These are phyloP conservation scores for Metarhizium brunneum DNA, from an alignment of 2,329 filamentous ascomycete genomes.

Conservation along the genomic window DNA sequence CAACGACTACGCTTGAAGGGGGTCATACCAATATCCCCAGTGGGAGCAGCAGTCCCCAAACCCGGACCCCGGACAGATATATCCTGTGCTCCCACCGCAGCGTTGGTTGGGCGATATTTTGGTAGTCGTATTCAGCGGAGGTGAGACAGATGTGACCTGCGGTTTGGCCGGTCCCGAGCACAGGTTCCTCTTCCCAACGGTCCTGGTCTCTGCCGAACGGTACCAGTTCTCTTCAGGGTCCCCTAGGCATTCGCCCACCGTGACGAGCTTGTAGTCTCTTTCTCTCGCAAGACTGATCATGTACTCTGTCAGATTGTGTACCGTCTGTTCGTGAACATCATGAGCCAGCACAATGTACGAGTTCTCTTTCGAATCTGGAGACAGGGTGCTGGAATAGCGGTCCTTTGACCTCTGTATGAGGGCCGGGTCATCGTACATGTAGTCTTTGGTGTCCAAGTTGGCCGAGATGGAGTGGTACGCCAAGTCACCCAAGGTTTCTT, in stretches of 20 bases:
- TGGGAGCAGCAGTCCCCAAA: constrained; percentile 31
- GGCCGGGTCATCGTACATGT: constrained; percentile 38
- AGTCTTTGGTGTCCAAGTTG: constrained; percentile 53
- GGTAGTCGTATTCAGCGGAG: constrained; percentile 10
- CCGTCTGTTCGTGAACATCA: constrained; percentile 40
- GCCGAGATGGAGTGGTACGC: constrained; percentile 49
- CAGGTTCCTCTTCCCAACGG: background rate
- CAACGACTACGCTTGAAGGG: background rate
- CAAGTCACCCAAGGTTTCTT: constrained; percentile 25
- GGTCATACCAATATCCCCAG: constrained; percentile 29
- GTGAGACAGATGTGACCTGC: background rate
- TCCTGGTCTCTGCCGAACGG: constrained; percentile 21
- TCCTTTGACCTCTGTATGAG: constrained; percentile 38
- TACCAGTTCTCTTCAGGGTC: constrained; percentile 36
- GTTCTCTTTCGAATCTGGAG: constrained; percentile 16
- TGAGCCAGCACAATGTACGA: constrained; percentile 44
- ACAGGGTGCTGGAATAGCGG: constrained; percentile 25
- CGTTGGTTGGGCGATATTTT: constrained; percentile 24
- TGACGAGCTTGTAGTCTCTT: constrained; percentile 38
- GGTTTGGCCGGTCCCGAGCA: background rate
- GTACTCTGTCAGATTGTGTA: constrained; percentile 28
- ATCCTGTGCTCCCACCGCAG: constrained; percentile 25
- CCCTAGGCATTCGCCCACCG: constrained; percentile 23
- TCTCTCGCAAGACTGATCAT: constrained; percentile 32
- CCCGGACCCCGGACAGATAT: constrained; percentile 25